Base-by-base conservation (phyloP, 345 rosid species). In the Nasturtium officinale region DNA sequence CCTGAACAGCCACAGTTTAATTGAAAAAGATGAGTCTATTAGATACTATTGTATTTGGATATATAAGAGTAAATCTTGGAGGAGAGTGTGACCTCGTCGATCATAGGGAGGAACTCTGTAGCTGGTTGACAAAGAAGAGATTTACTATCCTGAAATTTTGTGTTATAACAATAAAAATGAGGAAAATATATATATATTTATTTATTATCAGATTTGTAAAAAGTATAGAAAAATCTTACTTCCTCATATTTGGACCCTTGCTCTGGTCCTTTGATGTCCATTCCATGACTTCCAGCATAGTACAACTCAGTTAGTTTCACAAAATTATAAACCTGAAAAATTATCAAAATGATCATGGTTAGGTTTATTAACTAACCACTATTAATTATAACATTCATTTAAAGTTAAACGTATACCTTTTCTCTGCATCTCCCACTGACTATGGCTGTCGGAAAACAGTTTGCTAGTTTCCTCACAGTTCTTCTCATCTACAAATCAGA, bases 271-370 rank as follows among this genome's bases (percentile, higher is more conserved):
- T 82, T 87, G 45, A 95, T 95, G 82, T 95, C 99, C 99, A 95
- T 95, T 25, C 99, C 99, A 79, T 95, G 99, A 82, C 99, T 95
- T 38, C 96, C 97, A 1, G 99, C 99, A 67, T 95, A 95, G 61
- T 91, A 90, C 46, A 95, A 89, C 68, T 74, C 99, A 4, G 86
- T 83, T 61, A 95, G 60, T 75, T 85, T 81, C 37, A 95, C 97
- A 72, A 95, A 95, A 20, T 84, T 84, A 77, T 71, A 77, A 40
- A 77, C 80, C 80, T 77, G 67, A n/a, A 50, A 50, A 77, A n/a
- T 28, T 30, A 9, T 64, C 42, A 62, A 18, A 53, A 61, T 8
- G 3, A 60, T 6, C 8, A 21, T 29, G 17, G 23, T 62, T 28
- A 55, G 37, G 20, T 51, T 40, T 3, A 43, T 21, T 30, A 52